These are phyloP conservation scores for Aspergillus sp. DNA, from an alignment of 2,329 filamentous ascomycete species.

Conservation along the genomic window DNA sequence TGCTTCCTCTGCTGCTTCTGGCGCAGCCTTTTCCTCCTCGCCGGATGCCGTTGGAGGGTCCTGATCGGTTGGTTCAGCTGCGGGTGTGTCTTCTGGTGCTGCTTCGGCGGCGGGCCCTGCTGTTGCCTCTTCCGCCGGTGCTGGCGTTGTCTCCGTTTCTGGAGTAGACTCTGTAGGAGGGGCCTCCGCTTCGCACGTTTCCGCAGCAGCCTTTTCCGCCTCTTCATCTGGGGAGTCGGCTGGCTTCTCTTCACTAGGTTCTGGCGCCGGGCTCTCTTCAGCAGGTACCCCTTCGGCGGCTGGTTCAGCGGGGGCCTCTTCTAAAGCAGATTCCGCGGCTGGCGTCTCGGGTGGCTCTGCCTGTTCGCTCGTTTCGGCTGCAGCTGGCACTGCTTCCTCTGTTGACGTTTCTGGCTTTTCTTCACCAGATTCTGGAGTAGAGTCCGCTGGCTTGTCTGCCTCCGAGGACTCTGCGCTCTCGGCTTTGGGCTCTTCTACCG, in stretches of 20 bases:
- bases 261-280: neutral
- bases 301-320: slow-evolving; percentile 5
- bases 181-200: slow-evolving; percentile 7
- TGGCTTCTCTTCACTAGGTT: neutral
- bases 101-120: neutral
- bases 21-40: neutral
- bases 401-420: slow-evolving; percentile 6
- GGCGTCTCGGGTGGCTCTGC: neutral
- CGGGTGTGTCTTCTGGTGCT: neutral
- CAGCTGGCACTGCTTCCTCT: slow-evolving; percentile 7
- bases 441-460: slow-evolving; percentile 15
- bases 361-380: slow-evolving; percentile 7
- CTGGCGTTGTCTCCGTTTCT: slow-evolving; percentile 3
- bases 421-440: slow-evolving; percentile 20
- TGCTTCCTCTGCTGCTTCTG: slow-evolving; percentile 14
- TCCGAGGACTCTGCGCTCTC: slow-evolving; percentile 20
- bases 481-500: slow-evolving; percentile 19
- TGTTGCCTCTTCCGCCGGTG: neutral
- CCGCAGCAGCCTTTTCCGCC: neutral
- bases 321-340: slow-evolving; percentile 2
- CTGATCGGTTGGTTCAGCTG: neutral
- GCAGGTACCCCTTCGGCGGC: neutral
- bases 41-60: neutral
- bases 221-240: neutral
- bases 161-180: slow-evolving; percentile 6